Evolutionary conservation across 805 yeast genomes (phyloP), one percentile per base, ranked within the genome.

Genomic region (Hyphopichia homilentoma): DNA sequence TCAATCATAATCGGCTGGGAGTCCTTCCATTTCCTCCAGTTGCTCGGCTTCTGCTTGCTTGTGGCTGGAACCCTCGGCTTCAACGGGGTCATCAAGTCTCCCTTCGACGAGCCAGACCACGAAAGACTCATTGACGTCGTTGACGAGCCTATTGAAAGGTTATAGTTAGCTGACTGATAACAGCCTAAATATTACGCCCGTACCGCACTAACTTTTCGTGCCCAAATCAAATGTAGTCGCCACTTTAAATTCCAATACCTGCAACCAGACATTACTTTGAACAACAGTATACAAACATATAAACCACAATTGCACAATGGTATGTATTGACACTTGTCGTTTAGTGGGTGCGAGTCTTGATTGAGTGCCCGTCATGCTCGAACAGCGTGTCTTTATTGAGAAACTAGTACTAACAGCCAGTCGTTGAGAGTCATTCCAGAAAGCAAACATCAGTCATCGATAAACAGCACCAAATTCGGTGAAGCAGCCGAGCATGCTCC

Each of bases 1-100:
- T 84, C 93, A 0, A 59, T 84, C 31, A 32, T 56, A 15, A 47
- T 84, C 41, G 93, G 90, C 3, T 84, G 93, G 94, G 93, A 84
- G 54, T 46, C 65, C 1, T 84, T 83, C 58, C 66, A 67, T 14
- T 45, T 60, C n/a, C 54, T 80, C 32, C 94, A 84, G 52, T 59
- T 78, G 14, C 18, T 72, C 13, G 94, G 93, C 0, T 84, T 84
- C 48, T 59, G 50, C 0, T 47, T 77, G 14, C 59, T 84, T 29
- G 87, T 82, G 5, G 67, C 73, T 38, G 94, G 94, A 7, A 84
- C 93, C 0, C 57, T 84, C 33, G 68, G 81, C 33, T 84, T 81
- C 62, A 84, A 84, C 48, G 84, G 82, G 3, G 83, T 81, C 1
- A 59, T 83, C 25, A 20, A 7, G 11, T n/a, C n/a, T n/a, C n/a